Base-by-base conservation (phyloP, 495 filamentous ascomycete species). In the Penicillium malachiteum region DNA sequence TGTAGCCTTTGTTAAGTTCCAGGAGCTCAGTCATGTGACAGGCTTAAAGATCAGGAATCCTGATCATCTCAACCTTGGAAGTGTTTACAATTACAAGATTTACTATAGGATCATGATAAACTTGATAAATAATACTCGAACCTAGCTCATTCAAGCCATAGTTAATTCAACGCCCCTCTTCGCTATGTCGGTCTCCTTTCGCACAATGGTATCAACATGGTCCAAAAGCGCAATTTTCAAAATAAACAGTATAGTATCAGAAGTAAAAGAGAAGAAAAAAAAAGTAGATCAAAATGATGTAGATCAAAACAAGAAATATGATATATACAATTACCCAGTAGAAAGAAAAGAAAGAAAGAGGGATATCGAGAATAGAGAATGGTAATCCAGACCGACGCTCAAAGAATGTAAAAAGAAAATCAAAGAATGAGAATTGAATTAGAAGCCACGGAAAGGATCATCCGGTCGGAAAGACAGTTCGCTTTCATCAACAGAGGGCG, bases 381-480 rank as follows among this genome's bases (percentile, higher is more conserved):
- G 41, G 39, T 26, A 48, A 39, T 21, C 14, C 31, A 50, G 14
- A 44, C 32, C 46, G 33, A 49, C 46, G 46, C 46, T 38, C 46
- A 48, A 35, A 16, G 33, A 51, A 30, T 14, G 42, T 7, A 31
- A 34, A 40, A 21, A 47, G n/a, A 21, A 49, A n/a, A 18, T 33
- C 47, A 52, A 39, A 49, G 31, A 33, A 34, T 33, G 41, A 37
- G 4, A 55, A 13, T n/a, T 55, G 16, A 12, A 50, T 57, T 64
- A 77, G 38, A 77, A 77, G 9, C 74, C 74, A 3, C 69, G 65
- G 45, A 74, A 78, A 0, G 66, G 70, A 60, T 78, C 72, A 16
- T 78, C 72, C 10, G 68, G 60, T 26, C 66, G 73, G 50, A 57
- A 73, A 8, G 59, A 69, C n/a, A 59, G 33, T 45, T 71, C 75